These are phyloP conservation scores for Aspergillus tamarii DNA, from an alignment of 2,329 filamentous ascomycete species.

Conservation along the genomic window DNA sequence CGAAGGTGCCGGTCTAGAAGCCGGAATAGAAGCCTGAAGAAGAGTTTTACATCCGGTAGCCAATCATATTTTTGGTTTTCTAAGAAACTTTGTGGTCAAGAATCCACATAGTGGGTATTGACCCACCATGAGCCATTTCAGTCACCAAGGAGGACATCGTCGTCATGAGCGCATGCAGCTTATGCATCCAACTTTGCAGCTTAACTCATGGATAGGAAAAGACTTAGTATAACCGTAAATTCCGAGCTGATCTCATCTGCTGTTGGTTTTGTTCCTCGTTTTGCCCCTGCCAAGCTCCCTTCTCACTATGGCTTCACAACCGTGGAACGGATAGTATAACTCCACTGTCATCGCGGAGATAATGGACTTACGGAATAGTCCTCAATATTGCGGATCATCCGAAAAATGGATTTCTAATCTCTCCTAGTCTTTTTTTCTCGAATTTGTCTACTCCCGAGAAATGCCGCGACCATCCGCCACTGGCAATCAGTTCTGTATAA, in stretches of 20 bases:
- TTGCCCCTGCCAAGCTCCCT: neutral
- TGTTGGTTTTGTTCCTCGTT: neutral
- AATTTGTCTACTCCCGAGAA: neutral
- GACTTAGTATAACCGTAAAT: neutral
- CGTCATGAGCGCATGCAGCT: neutral
- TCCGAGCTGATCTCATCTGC: neutral
- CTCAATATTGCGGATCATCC: neutral
- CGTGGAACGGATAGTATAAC: neutral
- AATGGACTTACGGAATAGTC: neutral
- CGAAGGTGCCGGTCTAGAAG: neutral
- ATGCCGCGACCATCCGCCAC: neutral
- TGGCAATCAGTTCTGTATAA: slow-evolving; percentile 3
- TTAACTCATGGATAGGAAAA: neutral
- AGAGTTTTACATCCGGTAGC: neutral
- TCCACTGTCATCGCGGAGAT: slow-evolving; percentile 13
- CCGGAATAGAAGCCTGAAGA: neutral
- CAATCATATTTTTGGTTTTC: neutral
- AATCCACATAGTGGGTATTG: neutral
- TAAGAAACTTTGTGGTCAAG: neutral
- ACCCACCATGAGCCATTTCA: neutral
- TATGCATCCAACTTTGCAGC: neutral
- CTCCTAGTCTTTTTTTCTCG: neutral
- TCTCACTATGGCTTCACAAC: neutral
- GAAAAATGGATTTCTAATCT: slow-evolving; percentile 7
- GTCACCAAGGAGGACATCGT: neutral